Evolutionary conservation across 352 stramenopile species (phyloP), one percentile per base, ranked within the genome.

Genomic region (Nothophytophthora sp.): DNA sequence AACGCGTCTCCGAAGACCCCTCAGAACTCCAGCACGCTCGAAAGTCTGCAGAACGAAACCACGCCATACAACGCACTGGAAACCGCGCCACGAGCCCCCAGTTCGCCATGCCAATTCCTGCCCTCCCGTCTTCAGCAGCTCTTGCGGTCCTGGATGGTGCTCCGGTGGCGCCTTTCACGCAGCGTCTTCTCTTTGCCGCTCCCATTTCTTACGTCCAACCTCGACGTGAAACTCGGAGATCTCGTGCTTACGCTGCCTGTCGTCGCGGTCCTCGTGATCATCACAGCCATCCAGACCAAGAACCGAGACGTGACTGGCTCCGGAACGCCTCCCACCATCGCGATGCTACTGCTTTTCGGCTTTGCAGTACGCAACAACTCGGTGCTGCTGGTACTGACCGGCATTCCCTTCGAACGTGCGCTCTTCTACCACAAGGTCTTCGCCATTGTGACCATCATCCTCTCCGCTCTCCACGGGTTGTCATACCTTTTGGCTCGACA

Each of bases 341-440:
- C 46, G 4, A 41, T 76, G 46, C 13, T 59, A 2, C 5, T 67
- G 9, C 38, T 58, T 4, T 70, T 76, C 37, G 49, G 46, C 3
- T 30, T 76, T 1, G 40, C 63, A 2, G 45, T 76, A 9, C 62
- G 67, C 45, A 71, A 76, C 62, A 76, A 76, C 46, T 54, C 55
- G 25, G 36, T 68, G 24, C 48, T 76, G 33, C 54, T 68, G 20
- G 18, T 25, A 5, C n/a, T 55, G 18, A 70, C 58, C 2, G 67
- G 61, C 3, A 33, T 76, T 6, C 49, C 67, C 0, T 76, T 70
- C 40, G 62, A 76, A 27, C 67, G 67, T 5, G 54, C 50, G 38
- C 38, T 76, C 5, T 37, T 64, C 6, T 76, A 73, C 46, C 67
- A 73, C 60, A 70, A 68, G 40, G 23, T 70, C 12, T 60, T 64